A percentile compares a stretch with the other conserved stretches of the same genome.
phyloP scores from a whole-genome alignment of 2,329 filamentous ascomycete genomes.

The Claviceps lovelessii region DNA sequence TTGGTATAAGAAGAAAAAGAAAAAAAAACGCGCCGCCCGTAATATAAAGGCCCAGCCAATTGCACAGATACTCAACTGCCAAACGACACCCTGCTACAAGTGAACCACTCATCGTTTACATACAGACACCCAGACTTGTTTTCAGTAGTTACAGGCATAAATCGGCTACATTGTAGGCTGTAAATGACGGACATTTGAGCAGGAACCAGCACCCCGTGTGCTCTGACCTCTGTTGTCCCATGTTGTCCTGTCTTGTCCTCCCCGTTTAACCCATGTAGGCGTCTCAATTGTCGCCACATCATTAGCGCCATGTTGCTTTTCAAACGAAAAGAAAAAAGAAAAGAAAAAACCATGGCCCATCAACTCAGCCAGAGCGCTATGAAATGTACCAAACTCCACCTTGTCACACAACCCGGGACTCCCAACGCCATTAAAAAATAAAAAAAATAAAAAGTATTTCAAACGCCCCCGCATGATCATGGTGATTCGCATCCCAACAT shows the following conservation, averaged over 20 bases:
- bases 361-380: not conserved
- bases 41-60: too few species aligned
- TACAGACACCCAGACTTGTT: not conserved
- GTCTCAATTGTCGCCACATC: not conserved
- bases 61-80: too few species aligned
- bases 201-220: not conserved
- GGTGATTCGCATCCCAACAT: not conserved
- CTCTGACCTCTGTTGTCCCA: not conserved
- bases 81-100: not conserved
- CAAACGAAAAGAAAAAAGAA: not conserved
- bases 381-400: not conserved
- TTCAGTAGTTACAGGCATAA: not conserved
- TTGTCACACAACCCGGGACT: not conserved
- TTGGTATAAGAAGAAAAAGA: too few species aligned
- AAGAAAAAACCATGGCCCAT: not conserved
- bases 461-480: constrained; percentile 5
- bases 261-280: not conserved
- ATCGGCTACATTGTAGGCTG: not conserved
- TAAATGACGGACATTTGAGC: not conserved
- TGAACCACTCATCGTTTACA: not conserved
- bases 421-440: not conserved
- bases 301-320: not conserved
- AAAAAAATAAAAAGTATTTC: not conserved
- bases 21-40: too few species aligned
- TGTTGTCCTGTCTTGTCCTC: too few species aligned